These are phyloP conservation scores for Clavispora santaluciae DNA, from an alignment of 805 yeast species.

Conservation along the genomic window DNA sequence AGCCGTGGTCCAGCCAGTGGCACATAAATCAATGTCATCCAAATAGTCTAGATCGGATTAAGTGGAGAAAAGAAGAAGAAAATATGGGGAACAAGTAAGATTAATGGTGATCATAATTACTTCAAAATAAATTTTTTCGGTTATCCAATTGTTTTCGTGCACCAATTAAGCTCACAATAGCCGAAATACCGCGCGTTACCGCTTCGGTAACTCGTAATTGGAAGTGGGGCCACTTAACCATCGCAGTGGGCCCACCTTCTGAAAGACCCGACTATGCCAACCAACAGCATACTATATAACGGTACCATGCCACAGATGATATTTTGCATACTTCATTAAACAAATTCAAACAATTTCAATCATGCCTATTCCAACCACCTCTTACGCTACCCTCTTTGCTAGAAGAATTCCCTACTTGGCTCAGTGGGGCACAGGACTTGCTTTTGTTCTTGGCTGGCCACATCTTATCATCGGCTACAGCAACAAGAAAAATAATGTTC, in stretches of 20 bases:
- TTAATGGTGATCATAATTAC: neutral
- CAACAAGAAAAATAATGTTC: conserved; percentile 25
- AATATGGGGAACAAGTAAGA: neutral
- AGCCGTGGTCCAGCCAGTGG: neutral
- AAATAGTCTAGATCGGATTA: too few species aligned
- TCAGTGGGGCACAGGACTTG: conserved; percentile 29
- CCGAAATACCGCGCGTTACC: neutral
- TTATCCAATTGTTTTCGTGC: neutral
- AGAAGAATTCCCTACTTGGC: conserved; percentile 28
- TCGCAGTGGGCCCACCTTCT: conserved; percentile 1
- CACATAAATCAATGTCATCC: neutral
- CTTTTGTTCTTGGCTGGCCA: conserved; percentile 34
- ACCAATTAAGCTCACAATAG: neutral
- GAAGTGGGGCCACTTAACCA: neutral
- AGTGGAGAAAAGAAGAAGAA: too few species aligned
- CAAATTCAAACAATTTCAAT: neutral
- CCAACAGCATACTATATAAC: conserved; percentile 1
- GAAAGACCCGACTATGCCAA: neutral
- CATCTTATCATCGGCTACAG: conserved; percentile 21
- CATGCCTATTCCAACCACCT: conserved; percentile 17
- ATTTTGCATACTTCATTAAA: neutral
- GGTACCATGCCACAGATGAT: neutral
- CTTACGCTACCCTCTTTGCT: conserved; percentile 20
- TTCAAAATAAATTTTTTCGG: neutral
- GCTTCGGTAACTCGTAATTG: neutral